phyloP scores from a whole-genome alignment of 495 filamentous ascomycete genomes.

The Aspergillus steynii region DNA sequence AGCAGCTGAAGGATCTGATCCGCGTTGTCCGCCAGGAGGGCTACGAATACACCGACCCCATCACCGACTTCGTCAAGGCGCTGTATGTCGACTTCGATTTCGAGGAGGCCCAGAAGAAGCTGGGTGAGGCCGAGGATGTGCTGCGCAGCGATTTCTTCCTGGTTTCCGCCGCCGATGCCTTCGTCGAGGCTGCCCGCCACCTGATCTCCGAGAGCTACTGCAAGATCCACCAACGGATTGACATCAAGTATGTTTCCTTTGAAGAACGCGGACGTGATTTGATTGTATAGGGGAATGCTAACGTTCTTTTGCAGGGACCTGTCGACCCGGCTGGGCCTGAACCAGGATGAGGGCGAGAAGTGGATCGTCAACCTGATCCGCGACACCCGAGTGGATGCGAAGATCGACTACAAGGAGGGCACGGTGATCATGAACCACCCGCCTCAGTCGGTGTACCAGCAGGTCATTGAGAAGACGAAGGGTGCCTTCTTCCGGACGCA shows the following conservation, averaged over 20 bases:
- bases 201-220: conserved; percentile 98
- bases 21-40: conserved; percentile 93
- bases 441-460: conserved; percentile 95
- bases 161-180: conserved; percentile 76
- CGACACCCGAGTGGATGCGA: conserved; percentile 94
- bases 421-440: conserved; percentile 99
- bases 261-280: background rate
- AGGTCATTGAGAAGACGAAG: conserved; percentile 96
- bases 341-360: conserved; percentile 95
- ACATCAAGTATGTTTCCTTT: conserved; percentile 70
- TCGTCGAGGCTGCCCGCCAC: conserved; percentile 92
- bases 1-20: conserved; percentile 95
- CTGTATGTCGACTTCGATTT: conserved; percentile 98
- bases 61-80: conserved; percentile 94
- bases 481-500: conserved; percentile 89
- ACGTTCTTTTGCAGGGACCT: conserved; percentile 61
- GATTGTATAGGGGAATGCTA: conserved; percentile 17
- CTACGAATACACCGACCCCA: conserved; percentile 95
- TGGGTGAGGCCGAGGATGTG: conserved; percentile 88
- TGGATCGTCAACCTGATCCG: conserved; percentile 99
- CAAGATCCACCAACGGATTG: conserved; percentile 98
- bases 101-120: conserved; percentile 92
- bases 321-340: conserved; percentile 83
- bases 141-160: conserved; percentile 96
- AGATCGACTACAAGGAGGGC: conserved; percentile 98